Base-by-base conservation (phyloP, 2,329 filamentous ascomycete genomes). In the Escovopsis sp. region DNA sequence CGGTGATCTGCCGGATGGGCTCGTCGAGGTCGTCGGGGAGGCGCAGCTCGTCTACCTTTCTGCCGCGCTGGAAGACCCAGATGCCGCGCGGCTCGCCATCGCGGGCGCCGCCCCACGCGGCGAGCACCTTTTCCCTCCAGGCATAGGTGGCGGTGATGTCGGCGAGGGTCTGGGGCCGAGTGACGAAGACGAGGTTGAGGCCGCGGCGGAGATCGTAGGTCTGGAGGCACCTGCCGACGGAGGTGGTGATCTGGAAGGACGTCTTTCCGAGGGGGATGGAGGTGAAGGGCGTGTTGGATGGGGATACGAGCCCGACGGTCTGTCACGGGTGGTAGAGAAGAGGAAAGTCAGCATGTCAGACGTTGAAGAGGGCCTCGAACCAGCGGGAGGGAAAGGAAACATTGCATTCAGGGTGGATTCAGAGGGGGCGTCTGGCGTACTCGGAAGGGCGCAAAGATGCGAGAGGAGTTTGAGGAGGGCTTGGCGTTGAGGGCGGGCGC, bases 191-290 rank as follows among this genome's bases (percentile, higher is more conserved):
- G 40, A 98, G 77, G 54, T 93, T 89, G 47, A 98, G 73, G 38
- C 89, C 89, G 53, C 81, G 78, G 60, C 83, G 85, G 47, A 98
- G 67, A 59, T 98, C 91, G 66, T 98, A 98, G 0, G 91, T 98
- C 63, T 98, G 91, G 38, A 98, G 73, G 45, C 82, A 85, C 54
- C 80, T 77, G 48, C 89, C 91, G 47, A 93, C 84, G 0, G 86
- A 96, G 28, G 91, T 98, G 32, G 91, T 96, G 61, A 98, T 86
- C 60, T 98, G 91, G 58, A 94, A 98, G 4, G 87, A 94, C 1
- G 85, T 89, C 64, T 94, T 94, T 45, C 91, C 91, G 12, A 94
- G 70, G 1, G 89, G 84, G 30, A 93, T 74, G 6, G 83, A 82
- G 2, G 89, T 88, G 57, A 98, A 96, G 0, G 91, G 89, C 0